These are phyloP conservation scores for Arthroderma sp. DNA, from an alignment of 2,329 filamentous ascomycete species.

Conservation along the genomic window DNA sequence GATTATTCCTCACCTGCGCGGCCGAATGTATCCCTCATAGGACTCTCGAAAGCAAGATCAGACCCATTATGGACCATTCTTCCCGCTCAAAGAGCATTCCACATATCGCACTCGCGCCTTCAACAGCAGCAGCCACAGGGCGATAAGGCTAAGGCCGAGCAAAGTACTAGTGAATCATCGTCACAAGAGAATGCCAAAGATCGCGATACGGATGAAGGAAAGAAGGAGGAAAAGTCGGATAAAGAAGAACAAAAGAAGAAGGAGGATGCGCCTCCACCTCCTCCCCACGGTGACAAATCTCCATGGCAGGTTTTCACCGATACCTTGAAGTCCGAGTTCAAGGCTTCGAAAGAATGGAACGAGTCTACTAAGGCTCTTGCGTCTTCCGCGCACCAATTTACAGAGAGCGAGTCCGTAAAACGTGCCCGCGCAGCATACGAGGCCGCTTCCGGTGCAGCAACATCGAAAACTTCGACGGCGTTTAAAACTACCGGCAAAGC, in stretches of 20 bases:
- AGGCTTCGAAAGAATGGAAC: constrained; percentile 97
- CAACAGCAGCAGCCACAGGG: constrained; percentile 29
- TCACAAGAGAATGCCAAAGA: constrained; percentile 16
- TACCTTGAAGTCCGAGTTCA: constrained; percentile 86
- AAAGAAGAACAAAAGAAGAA: constrained; percentile 36
- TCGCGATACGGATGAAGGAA: constrained; percentile 26
- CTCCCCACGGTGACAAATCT: constrained; percentile 95
- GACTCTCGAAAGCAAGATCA: too few species aligned
- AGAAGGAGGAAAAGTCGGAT: constrained; percentile 35
- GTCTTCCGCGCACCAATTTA: constrained; percentile 77
- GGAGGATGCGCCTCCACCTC: constrained; percentile 61
- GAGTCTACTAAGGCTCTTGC: constrained; percentile 93
- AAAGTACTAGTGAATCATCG: constrained; percentile 8
- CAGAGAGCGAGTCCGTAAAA: constrained; percentile 82
- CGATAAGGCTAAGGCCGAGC: constrained; percentile 20
- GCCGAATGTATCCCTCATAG: too few species aligned
- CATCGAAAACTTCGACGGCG: constrained; percentile 63
- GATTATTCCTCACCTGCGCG: too few species aligned
- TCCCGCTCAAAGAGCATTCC: constrained; percentile 26
- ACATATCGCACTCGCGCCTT: constrained; percentile 20
- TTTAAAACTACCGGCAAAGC: constrained; percentile 74
- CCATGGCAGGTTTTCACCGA: constrained; percentile 98
- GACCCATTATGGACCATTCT: constrained; percentile 20
- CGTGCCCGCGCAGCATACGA: constrained; percentile 76
- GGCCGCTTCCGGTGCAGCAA: constrained; percentile 70